Evolutionary conservation across 2,329 filamentous ascomycete species (phyloP), one percentile per base, ranked within the genome.

Genomic region (Diplocarpon mali): DNA sequence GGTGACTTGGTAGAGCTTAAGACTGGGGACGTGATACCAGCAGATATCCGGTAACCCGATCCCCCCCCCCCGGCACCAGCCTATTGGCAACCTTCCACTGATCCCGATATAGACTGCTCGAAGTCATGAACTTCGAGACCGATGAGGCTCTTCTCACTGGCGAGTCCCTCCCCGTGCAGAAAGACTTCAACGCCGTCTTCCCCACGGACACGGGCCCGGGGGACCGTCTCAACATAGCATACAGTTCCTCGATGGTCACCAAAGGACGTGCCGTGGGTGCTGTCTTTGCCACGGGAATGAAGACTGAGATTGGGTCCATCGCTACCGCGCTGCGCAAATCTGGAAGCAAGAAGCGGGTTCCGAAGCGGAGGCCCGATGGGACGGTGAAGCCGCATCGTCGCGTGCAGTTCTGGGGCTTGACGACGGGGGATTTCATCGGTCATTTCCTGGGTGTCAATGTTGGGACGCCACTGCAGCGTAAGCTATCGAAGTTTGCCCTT

Each of bases 381-480:
- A 63, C 65, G 45, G 68, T 69, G 5, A 68, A 69, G 51, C 68
- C 71, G 40, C 63, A 69, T 28, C 67, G 70, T 52, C 71, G 73
- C 40, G 47, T 63, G 8, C 53, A 65, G 41, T 64, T 63, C 10
- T 60, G 58, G 41, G 51, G 51, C 8, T 50, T 66, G 62, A 77
- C 72, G 8, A 62, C 66, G 16, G 65, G 63, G n/a, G 74, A 78
- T 58, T 69, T 70, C 7, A 60, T 78, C 38, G 75, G 75, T n/a
- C 65, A 67, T 12, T 80, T 83, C 54, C 64, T 83, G 1, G 79
- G 80, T 36, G 68, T 81, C 45, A 78, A 72, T 47, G 72, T 79
- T 8, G 80, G 80, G 31, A 83, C 79, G 2, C 80, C 79, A 1
- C 66, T 84, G n/a, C 78, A 82, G 59, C 69, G 72, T 46, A 81